Evolutionary conservation across 306 rosid species (phyloP).

Genomic region (Astragalus glycyphyllos): DNA sequence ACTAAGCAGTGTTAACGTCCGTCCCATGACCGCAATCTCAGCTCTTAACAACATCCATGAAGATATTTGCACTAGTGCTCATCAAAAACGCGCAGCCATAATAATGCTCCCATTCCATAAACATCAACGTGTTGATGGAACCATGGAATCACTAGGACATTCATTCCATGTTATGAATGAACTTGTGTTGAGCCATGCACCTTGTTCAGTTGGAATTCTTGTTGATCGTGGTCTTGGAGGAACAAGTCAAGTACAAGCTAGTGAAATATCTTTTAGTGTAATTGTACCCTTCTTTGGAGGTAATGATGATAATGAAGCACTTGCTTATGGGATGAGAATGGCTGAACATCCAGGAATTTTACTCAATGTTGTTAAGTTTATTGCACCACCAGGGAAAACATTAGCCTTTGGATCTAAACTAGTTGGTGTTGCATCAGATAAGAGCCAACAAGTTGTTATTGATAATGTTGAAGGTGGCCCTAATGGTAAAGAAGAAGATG

Average conservation of each 20-base stretch:
- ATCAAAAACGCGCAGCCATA: constrained; percentile 60
- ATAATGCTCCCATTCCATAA: constrained; percentile 74
- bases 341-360: constrained; percentile 74
- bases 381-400: constrained; percentile 43
- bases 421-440: constrained; percentile 45
- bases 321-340: constrained; percentile 69
- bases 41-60: constrained; percentile 61
- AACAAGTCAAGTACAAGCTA: constrained; percentile 67
- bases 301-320: constrained; percentile 67
- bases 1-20: constrained; percentile 58
- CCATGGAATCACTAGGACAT: constrained; percentile 65
- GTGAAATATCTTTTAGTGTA: constrained; percentile 55
- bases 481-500: constrained; percentile 48
- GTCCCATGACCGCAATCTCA: constrained; percentile 78
- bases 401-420: constrained; percentile 52
- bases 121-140: constrained; percentile 61
- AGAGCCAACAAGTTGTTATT: constrained; percentile 5
- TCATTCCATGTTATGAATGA: constrained; percentile 52
- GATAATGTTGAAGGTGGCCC: constrained; percentile 11
- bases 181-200: constrained; percentile 63
- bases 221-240: constrained; percentile 78
- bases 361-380: constrained; percentile 49
- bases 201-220: constrained; percentile 72
- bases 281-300: constrained; percentile 68
- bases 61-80: constrained; percentile 73